Conservation (phyloP, 768 basidiomycete genomes). For the Megacollybia marginata region DNA sequence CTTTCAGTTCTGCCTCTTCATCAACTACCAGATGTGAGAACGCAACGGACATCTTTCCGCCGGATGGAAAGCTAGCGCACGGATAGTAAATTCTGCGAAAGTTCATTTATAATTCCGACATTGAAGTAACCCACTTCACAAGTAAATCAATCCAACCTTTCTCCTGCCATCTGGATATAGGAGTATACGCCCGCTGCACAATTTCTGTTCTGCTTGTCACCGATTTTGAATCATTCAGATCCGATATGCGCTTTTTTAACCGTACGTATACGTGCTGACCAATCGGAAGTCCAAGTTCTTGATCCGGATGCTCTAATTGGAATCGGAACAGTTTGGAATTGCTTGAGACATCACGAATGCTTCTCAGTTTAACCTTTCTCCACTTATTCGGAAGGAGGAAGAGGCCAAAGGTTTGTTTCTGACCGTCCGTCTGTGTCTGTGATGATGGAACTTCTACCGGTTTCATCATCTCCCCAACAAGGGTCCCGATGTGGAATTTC, state of each 20-base stretch:
- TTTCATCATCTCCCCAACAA: slow-evolving; percentile 13
- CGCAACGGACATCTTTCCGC: slow-evolving; percentile 47
- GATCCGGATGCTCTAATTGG: slow-evolving; percentile 29
- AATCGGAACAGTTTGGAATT: slow-evolving; percentile 47
- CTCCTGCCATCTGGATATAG: slow-evolving; percentile 35
- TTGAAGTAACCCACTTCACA: slow-evolving; percentile 34
- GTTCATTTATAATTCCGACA: slow-evolving; percentile 2
- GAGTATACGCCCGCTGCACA: slow-evolving; percentile 55
- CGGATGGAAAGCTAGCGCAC: slow-evolving; percentile 23
- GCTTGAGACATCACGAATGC: slow-evolving; percentile 33
- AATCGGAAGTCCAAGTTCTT: slow-evolving; percentile 44
- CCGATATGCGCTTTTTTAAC: slow-evolving; percentile 11
- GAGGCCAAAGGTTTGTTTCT: neutral
- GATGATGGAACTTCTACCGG: neutral
- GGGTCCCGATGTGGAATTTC: slow-evolving; percentile 44
- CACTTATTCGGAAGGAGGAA: slow-evolving; percentile 43
- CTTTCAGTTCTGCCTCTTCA: slow-evolving; percentile 49
- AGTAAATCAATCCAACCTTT: slow-evolving; percentile 44
- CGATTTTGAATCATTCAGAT: neutral
- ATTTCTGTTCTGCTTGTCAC: slow-evolving; percentile 32
- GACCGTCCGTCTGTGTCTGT: slow-evolving; percentile 1
- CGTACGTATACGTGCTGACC: slow-evolving; percentile 56
- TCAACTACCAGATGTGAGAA: slow-evolving; percentile 36
- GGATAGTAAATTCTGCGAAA: slow-evolving; percentile 36
- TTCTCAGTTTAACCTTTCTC: slow-evolving; percentile 35